A percentile compares a stretch with the other conserved stretches of the same genome.
Evolutionary conservation across 805 yeast species (phyloP).

Genomic region (Saccharomyces kudriavzevii): DNA sequence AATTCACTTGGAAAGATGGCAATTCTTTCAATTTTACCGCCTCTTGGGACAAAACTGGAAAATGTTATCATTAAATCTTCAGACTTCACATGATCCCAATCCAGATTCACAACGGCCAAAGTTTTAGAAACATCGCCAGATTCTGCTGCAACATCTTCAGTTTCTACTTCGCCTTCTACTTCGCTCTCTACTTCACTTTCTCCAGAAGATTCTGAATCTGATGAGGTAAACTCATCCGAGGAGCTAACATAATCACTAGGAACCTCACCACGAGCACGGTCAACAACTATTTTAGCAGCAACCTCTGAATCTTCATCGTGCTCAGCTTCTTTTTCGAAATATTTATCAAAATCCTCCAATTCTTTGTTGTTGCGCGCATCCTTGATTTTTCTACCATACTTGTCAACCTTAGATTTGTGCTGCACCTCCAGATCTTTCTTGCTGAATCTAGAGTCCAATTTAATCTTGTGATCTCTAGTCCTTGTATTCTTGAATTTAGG

Average conservation of each 20-base stretch:
- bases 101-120: conserved; percentile 90
- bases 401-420: conserved; percentile 59
- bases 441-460: conserved; percentile 80
- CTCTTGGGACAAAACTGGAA: conserved; percentile 70
- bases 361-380: conserved; percentile 31
- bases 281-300: conserved; percentile 26
- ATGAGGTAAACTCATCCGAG: conserved; percentile 39
- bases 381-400: conserved; percentile 72
- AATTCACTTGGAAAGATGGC: conserved; percentile 79
- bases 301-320: conserved; percentile 19
- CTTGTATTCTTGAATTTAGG: conserved; percentile 80
- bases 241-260: conserved; percentile 35
- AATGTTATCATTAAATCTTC: conserved; percentile 85
- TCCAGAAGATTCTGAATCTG: conserved; percentile 36
- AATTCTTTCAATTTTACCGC: conserved; percentile 61
- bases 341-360: conserved; percentile 51
- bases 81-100: conserved; percentile 93
- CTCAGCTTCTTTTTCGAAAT: conserved; percentile 43
- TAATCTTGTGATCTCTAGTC: conserved; percentile 59
- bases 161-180: conserved; percentile 47
- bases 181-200: conserved; percentile 40
- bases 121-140: conserved; percentile 77
- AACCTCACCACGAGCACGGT: conserved; percentile 67
- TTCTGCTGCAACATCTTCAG: conserved; percentile 57
- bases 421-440: conserved; percentile 53